A percentile compares a stretch with the other conserved stretches of the same genome.
These are phyloP conservation scores for Zygosaccharomyces rouxii DNA, from an alignment of 805 yeast species.

Conservation along the genomic window DNA sequence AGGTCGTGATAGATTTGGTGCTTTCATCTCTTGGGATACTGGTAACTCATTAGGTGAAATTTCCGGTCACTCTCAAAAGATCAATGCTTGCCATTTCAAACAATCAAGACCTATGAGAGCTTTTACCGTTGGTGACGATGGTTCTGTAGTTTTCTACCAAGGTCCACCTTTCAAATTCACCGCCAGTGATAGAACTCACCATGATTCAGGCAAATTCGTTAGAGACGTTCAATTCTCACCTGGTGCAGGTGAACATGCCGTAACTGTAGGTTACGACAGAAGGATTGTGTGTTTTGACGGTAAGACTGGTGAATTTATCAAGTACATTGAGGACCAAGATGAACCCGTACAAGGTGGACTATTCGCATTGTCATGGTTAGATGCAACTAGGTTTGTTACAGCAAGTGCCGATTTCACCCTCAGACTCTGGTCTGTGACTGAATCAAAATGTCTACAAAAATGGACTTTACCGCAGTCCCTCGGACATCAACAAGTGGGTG, in stretches of 20 bases:
- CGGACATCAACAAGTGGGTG: constrained; percentile 74
- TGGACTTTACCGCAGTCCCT: constrained; percentile 49
- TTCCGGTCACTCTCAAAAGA: constrained; percentile 80
- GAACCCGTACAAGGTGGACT: constrained; percentile 70
- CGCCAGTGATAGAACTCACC: constrained; percentile 66
- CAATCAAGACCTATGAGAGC: constrained; percentile 90
- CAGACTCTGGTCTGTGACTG: constrained; percentile 56
- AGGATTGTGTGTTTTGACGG: constrained; percentile 78
- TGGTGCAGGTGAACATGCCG: constrained; percentile 58
- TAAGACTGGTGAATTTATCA: constrained; percentile 69
- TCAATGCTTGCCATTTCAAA: constrained; percentile 80
- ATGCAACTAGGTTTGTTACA: constrained; percentile 57
- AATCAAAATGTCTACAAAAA: constrained; percentile 41
- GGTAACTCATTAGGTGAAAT: constrained; percentile 98
- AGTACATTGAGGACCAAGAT: constrained; percentile 40
- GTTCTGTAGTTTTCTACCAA: constrained; percentile 71
- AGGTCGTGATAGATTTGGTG: constrained; percentile 89
- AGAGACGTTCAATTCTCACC: constrained; percentile 80
- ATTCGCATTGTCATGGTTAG: constrained; percentile 69
- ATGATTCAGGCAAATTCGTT: constrained; percentile 60
- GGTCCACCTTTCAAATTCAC: constrained; percentile 95
- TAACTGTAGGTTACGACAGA: constrained; percentile 84
- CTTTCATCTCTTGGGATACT: constrained; percentile 86
- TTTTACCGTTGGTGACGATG: constrained; percentile 88
- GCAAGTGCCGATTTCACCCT: constrained; percentile 78